Evolutionary conservation across 495 filamentous ascomycete genomes (phyloP), one percentile per base, ranked within the genome.

Genomic region (Xeromyces bisporus): DNA sequence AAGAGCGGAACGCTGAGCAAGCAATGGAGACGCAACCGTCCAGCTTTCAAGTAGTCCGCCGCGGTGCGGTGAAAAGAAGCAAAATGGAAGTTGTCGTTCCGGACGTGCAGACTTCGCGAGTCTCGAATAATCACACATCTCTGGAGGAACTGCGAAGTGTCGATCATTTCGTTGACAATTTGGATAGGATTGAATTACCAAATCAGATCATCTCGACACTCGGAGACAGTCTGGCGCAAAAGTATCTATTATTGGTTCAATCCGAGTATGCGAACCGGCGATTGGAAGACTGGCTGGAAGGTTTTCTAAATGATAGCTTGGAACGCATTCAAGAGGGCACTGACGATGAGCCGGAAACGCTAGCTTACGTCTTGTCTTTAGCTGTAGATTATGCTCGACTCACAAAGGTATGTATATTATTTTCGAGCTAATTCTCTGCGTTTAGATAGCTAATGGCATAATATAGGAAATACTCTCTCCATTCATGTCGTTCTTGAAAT

Each of bases 141-240:
- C 50, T 91, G 5, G 85, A 92, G 43, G 83, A 89, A 39, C 66
- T 91, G 24, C 76, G 82, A 34, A 70, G 62, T 37, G 67, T 77
- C 13, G 60, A 76, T 12, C 65, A 75, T 36, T 78, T 93, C 40
- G 71, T 85, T 10, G 64, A 69, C 12, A 83, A 71, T 27, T 48
- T 92, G 6, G 83, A 92, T 36, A 74, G 66, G 39, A 74, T 93
- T 20, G 79, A 87, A 42, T 51, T 82, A 21, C 83, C 82, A 3
- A 82, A 75, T 33, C 83, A 91, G 48, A 60, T 89, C 2, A 73
- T 81, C 15, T 81, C 85, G 5, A 70, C 71, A 7, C 52, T 93
- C 11, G 70, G 66, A 3, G 80, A 92, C 48, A 71, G 69, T 4
- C 62, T 92, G 28, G 66, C 86, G 10, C 84, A 85, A 41, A 86